A percentile compares a stretch with the other conserved stretches of the same genome.
phyloP scores from a whole-genome alignment of 2,329 filamentous ascomycete genomes.

The Hypomyces perniciosus region DNA sequence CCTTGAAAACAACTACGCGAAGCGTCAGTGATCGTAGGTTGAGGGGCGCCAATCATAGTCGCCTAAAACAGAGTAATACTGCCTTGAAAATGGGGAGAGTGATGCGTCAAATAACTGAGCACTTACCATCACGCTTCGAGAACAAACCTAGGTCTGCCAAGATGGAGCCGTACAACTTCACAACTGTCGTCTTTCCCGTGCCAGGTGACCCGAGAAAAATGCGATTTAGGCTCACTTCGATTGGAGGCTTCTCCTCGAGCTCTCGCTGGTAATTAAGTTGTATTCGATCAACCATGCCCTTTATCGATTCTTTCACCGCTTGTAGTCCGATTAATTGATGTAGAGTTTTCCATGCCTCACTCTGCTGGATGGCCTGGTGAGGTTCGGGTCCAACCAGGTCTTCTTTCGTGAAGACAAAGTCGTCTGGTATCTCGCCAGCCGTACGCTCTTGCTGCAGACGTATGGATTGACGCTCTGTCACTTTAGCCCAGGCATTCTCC shows the following conservation, averaged over 20 bases:
- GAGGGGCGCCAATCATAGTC: no score
- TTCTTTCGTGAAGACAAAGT: neutral
- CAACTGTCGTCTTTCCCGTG: constrained; percentile 68
- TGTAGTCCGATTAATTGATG: neutral
- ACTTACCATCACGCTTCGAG: constrained; percentile 30
- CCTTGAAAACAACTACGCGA: constrained; percentile 42
- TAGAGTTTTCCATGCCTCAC: constrained; percentile 1
- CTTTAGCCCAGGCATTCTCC: neutral
- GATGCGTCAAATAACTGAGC: no score
- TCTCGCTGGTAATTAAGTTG: neutral
- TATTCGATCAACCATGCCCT: neutral
- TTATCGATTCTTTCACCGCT: neutral
- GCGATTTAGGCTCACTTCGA: constrained; percentile 57
- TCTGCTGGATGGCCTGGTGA: neutral
- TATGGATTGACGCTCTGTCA: neutral
- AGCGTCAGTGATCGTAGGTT: no score
- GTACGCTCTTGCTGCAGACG: neutral
- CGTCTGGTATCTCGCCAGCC: neutral
- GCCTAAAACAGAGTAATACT: no score
- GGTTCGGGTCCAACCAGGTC: neutral
- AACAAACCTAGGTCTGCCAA: constrained; percentile 71
- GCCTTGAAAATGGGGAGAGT: no score
- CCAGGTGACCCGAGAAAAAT: constrained; percentile 60
- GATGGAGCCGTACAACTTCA: constrained; percentile 65
- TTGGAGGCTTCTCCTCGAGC: neutral